Percentiles rank a stretch among this genome's conserved stretches.
Evolutionary conservation across 331 rosid genomes (phyloP).

Genomic region (Erythrophleum ivorense): DNA sequence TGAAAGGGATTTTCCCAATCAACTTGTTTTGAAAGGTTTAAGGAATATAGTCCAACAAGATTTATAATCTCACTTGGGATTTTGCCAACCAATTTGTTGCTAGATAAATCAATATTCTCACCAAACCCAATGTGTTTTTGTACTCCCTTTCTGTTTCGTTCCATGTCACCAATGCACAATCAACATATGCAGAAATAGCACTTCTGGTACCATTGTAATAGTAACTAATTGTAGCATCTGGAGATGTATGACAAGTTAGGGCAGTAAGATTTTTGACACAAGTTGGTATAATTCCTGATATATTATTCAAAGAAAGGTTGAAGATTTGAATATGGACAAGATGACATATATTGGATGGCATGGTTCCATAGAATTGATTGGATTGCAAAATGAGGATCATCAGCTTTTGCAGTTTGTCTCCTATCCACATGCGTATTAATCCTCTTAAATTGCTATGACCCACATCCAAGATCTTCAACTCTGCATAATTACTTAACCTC

Average conservation of each 20-base stretch:
- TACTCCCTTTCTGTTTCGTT: neutral
- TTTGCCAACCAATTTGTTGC: neutral
- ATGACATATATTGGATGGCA: conserved; percentile 37
- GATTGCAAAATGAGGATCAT: conserved; percentile 16
- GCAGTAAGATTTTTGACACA: conserved; percentile 38
- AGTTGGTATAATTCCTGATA: conserved; percentile 32
- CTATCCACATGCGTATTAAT: conserved; percentile 36
- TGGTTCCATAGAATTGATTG: conserved; percentile 33
- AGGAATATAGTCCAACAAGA: neutral
- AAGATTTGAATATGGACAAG: conserved; percentile 32
- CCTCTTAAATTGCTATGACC: conserved; percentile 33
- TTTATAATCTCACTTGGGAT: neutral
- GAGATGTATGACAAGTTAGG: neutral
- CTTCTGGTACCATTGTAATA: too few relatives aligned
- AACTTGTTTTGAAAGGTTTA: neutral
- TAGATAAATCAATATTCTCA: neutral
- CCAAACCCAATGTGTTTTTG: neutral
- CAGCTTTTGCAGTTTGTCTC: conserved; percentile 17
- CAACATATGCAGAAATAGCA: neutral
- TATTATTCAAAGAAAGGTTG: conserved; percentile 42
- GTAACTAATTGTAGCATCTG: neutral
- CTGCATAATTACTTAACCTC: conserved; percentile 1
- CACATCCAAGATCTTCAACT: conserved; percentile 21
- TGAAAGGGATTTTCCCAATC: neutral
- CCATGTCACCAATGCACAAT: neutral